A percentile compares a stretch with the other conserved stretches of the same genome.
These are phyloP conservation scores for Chlorella sorokiniana DNA, from an alignment of 139 green algal species.

Conservation along the genomic window DNA sequence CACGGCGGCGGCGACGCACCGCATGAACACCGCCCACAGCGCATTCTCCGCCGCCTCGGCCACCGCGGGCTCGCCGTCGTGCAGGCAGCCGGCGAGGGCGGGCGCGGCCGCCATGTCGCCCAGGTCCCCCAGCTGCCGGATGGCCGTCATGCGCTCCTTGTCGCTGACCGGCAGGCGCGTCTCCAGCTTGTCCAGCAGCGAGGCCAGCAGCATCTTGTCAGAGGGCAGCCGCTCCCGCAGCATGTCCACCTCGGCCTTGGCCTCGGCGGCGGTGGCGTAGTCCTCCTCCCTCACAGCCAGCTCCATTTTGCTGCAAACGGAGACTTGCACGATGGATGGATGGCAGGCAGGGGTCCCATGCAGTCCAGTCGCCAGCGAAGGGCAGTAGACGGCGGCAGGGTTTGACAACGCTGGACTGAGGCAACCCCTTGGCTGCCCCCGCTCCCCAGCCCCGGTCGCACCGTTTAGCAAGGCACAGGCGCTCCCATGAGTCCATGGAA, in stretches of 20 bases:
- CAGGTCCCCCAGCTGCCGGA: conserved; percentile 36
- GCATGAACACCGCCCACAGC: conserved; percentile 65
- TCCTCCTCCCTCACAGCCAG: conserved; percentile 27
- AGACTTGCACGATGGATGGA: too few species aligned
- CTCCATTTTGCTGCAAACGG: conserved; percentile 14
- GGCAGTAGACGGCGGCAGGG: too few species aligned
- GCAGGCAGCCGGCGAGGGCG: conserved; percentile 47
- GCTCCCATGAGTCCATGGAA: background rate
- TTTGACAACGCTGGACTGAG: too few species aligned
- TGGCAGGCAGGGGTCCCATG: too few species aligned
- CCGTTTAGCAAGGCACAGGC: conserved; percentile 4
- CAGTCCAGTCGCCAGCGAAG: too few species aligned
- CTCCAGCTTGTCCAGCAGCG: conserved; percentile 31
- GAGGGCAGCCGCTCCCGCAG: conserved; percentile 16
- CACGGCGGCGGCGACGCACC: background rate
- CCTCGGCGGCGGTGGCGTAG: background rate
- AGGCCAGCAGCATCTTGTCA: conserved; percentile 13
- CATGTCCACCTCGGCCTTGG: background rate
- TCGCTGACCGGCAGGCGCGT: background rate
- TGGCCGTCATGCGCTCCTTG: background rate
- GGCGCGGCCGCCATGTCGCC: conserved; percentile 47
- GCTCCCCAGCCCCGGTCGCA: background rate
- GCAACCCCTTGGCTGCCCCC: background rate
- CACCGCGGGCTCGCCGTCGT: conserved; percentile 31
- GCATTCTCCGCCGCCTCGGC: conserved; percentile 42